A percentile compares a stretch with the other conserved stretches of the same genome.
phyloP scores from a whole-genome alignment of 805 yeast genomes.

The Clavispora santaluciae region DNA sequence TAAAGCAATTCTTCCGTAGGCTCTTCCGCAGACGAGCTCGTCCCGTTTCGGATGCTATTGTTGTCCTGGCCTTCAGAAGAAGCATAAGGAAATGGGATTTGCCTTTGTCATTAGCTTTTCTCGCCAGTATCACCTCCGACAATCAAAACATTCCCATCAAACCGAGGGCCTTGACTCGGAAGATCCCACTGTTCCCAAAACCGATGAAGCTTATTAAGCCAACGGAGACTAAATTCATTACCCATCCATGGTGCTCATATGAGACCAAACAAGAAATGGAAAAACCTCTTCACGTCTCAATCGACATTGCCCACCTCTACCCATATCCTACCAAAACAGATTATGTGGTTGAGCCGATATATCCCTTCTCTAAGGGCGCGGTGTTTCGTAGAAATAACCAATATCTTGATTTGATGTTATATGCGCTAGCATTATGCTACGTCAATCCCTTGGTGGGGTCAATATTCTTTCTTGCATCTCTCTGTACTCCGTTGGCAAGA shows the following conservation, averaged over 20 bases:
- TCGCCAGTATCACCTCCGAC: not conserved
- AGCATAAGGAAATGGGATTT: not conserved
- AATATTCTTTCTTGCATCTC: not conserved
- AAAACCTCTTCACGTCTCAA: not conserved
- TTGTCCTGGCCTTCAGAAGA: not conserved
- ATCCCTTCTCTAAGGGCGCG: not conserved
- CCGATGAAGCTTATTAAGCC: too few relatives aligned
- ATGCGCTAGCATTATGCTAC: not conserved
- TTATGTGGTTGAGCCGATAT: not conserved
- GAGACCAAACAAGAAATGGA: not conserved
- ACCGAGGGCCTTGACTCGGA: too few relatives aligned
- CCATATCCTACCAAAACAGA: not conserved
- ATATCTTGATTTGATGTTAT: not conserved
- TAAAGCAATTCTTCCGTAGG: not conserved
- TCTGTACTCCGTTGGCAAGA: not conserved
- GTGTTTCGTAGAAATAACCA: not conserved
- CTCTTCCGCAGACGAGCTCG: not conserved
- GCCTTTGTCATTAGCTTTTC: not conserved
- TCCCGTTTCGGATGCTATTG: not conserved
- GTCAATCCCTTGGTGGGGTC: not conserved
- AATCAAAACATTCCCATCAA: not conserved
- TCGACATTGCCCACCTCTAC: not conserved
- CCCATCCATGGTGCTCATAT: too few relatives aligned
- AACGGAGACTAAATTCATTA: too few relatives aligned
- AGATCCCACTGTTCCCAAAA: not conserved